Evolutionary conservation across 305 asterid genomes (phyloP), one percentile per base, ranked within the genome.

Genomic region (Plantago coronopus): DNA sequence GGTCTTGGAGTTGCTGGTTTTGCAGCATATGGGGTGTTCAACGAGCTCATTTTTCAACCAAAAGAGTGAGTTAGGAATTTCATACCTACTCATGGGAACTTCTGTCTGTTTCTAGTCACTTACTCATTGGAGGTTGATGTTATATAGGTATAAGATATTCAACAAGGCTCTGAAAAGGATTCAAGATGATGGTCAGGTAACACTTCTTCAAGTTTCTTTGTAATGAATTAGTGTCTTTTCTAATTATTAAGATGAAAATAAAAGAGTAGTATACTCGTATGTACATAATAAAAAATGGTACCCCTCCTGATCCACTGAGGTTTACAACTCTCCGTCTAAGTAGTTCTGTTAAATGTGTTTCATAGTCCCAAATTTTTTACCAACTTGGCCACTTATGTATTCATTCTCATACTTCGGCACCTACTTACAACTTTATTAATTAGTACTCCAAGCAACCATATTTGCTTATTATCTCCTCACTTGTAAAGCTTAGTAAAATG

Each of bases 1-100:
- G 99, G 99, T 51, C 96, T 89, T 60, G 97, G 95, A 57, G 56
- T 93, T 70, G 99, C 97, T 64, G 88, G 70, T 18, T 87, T 79
- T 20, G 97, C 97, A 18, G 96, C 84, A 53, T 89, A 87, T 77
- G 99, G 78, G 18, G 97, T 94, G 70, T 77, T 84, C 66, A 94
- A 76, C 55, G 96, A 89, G 75, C 97, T 94, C 68, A 77, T 94
- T 57, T 81, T 94, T 75, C 71, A 87, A 76, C 99, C 99, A 44
- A 94, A 87, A 76, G 97, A 94, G 99, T 93, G 70, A 76, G 91
- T 71, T 27, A 11, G 48, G 25, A 40, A 14, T 12, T 64, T 37
- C 17, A 48, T 38, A 31, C 51, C 31, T 31, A 31, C 44, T 50
- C 34, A 13, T 17, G 19, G 43, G 54, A 17, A 18, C 56, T 61